Evolutionary conservation across 148 eudicot species (phyloP).

Genomic region (Persicaria tinctoria): DNA sequence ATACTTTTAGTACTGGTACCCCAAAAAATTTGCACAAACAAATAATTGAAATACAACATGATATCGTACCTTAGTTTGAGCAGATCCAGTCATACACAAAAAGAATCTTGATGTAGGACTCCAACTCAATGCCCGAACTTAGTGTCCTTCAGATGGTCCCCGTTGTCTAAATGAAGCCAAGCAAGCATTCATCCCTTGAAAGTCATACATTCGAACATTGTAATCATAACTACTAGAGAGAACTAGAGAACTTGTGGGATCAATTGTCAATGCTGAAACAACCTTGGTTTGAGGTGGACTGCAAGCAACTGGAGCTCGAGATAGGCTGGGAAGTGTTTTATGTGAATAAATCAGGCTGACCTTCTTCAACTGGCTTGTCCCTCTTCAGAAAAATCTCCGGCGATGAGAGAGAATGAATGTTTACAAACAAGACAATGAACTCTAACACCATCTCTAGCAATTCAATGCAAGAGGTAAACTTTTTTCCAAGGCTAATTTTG

Average conservation of each 20-base stretch:
- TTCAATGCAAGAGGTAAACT: not conserved
- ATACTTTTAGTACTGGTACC: not conserved
- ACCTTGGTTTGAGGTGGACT: conserved; percentile 43
- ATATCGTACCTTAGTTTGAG: conserved; percentile 81
- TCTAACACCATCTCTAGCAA: no score
- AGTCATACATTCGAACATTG: conserved; percentile 85
- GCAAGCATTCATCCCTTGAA: conserved; percentile 97
- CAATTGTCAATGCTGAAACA: conserved; percentile 88
- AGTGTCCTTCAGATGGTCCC: conserved; percentile 98
- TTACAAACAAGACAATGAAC: conserved; percentile 6
- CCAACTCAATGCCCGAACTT: conserved; percentile 91
- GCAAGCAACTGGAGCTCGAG: conserved; percentile 43
- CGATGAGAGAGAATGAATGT: conserved; percentile 27
- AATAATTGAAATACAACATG: not conserved
- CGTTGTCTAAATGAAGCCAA: conserved; percentile 87
- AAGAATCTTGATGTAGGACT: conserved; percentile 86
- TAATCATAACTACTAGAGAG: conserved; percentile 95
- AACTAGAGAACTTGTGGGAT: conserved; percentile 87
- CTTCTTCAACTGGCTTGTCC: conserved; percentile 20
- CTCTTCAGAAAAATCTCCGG: conserved; percentile 18
- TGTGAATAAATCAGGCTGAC: conserved; percentile 14
- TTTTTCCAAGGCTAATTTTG: not conserved
- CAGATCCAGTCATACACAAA: conserved; percentile 92
- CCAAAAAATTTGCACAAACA: not conserved
- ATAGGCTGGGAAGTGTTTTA: conserved; percentile 15